A percentile compares a stretch with the other conserved stretches of the same genome.
phyloP scores from a whole-genome alignment of 164 flowering plant species.

The Cinnamomum micranthum region DNA sequence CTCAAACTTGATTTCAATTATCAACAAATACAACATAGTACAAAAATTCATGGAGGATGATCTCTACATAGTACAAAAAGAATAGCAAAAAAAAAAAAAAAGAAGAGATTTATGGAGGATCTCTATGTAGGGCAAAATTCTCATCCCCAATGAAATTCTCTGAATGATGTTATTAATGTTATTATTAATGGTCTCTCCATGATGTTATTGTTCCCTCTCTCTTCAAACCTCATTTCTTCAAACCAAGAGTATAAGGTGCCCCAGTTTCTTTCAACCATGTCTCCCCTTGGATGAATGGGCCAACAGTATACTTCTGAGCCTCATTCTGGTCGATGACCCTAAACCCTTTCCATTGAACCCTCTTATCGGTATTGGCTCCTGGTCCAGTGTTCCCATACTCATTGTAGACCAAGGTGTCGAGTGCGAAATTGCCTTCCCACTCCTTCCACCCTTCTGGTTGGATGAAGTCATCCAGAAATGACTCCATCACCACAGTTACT shows the following conservation, averaged over 20 bases:
- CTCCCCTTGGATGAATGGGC: conserved; percentile 24
- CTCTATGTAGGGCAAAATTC: no score
- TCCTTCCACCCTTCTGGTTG: conserved; percentile 49
- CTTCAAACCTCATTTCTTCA: not conserved
- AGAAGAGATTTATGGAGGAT: no score
- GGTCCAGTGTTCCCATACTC: conserved; percentile 47
- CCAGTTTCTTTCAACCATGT: conserved; percentile 25
- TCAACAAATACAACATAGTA: no score
- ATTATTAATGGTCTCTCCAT: not conserved
- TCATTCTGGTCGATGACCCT: conserved; percentile 26
- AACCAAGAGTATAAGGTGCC: conserved; percentile 22
- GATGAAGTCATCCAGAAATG: conserved; percentile 40
- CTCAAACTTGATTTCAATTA: no score
- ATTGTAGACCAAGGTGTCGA: conserved; percentile 35
- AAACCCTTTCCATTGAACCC: conserved; percentile 32
- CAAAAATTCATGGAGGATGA: no score
- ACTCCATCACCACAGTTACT: conserved; percentile 47
- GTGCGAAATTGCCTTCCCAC: conserved; percentile 37
- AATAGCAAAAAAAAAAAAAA: no score
- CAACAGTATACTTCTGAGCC: conserved; percentile 29
- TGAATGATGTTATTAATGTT: no score
- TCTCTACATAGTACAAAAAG: no score
- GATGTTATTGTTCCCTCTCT: not conserved
- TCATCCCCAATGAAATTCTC: no score
- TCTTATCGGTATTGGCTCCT: conserved; percentile 23